A percentile compares a stretch with the other conserved stretches of the same genome.
These are phyloP conservation scores for Fusarium pseudocircinatum DNA, from an alignment of 2,329 filamentous ascomycete species.

Conservation along the genomic window DNA sequence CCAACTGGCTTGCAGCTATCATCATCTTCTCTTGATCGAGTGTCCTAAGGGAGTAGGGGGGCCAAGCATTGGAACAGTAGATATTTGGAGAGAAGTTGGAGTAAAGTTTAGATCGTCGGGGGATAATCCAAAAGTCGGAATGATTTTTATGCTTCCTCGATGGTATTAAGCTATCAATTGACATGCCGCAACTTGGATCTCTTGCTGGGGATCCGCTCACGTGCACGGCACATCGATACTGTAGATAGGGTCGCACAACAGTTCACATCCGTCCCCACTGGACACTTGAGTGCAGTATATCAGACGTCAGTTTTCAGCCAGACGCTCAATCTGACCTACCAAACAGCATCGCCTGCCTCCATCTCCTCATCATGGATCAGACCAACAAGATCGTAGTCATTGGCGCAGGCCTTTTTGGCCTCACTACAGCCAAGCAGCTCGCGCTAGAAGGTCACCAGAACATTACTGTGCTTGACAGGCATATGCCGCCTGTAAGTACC, in stretches of 20 bases:
- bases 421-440: slow-evolving; percentile 43
- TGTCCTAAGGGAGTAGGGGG: neutral
- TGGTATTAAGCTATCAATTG: too few relatives aligned
- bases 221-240: neutral
- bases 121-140: too few relatives aligned
- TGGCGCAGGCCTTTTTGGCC: slow-evolving; percentile 47
- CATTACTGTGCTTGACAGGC: slow-evolving; percentile 47
- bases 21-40: neutral
- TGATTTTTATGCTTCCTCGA: too few relatives aligned
- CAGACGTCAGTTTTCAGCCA: neutral
- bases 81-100: neutral
- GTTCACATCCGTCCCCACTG: neutral
- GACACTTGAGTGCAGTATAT: neutral
- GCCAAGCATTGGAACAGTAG: rapidly evolving
- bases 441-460: slow-evolving; percentile 43
- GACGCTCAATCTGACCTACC: neutral
- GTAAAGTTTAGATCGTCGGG: rapidly evolving
- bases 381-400: slow-evolving; percentile 39
- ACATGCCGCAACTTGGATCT: neutral
- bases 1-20: neutral
- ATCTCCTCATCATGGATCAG: slow-evolving; percentile 15
- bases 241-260: neutral
- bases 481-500: slow-evolving; percentile 45
- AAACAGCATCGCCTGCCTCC: neutral
- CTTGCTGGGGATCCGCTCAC: neutral